phyloP scores from a whole-genome alignment of 1,284 basidiomycete species.

The Leccinum solheimii region DNA sequence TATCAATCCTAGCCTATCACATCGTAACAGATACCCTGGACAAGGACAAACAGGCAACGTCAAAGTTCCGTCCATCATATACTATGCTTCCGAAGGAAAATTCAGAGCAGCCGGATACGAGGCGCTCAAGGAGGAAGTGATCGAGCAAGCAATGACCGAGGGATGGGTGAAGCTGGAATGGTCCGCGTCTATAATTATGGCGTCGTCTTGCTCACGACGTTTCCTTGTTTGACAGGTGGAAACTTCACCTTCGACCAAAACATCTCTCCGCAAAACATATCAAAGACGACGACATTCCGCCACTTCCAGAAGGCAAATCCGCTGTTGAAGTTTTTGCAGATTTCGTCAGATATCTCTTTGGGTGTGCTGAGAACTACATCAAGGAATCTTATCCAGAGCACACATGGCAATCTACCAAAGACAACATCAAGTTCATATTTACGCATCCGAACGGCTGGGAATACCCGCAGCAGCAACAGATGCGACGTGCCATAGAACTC shows the following conservation, averaged over 20 bases:
- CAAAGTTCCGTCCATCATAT: not conserved
- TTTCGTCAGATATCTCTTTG: conserved; percentile 48
- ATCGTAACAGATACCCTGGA: not conserved
- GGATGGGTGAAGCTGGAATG: conserved; percentile 46
- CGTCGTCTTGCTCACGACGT: conserved; percentile 19
- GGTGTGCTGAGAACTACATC: conserved; percentile 47
- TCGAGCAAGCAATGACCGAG: conserved; percentile 41
- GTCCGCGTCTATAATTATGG: conserved; percentile 30
- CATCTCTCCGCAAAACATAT: conserved; percentile 27
- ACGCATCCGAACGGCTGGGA: conserved; percentile 17
- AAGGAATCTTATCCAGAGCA: conserved; percentile 42
- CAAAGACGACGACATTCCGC: conserved; percentile 36
- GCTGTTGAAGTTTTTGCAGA: conserved; percentile 49
- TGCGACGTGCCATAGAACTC: conserved; percentile 36
- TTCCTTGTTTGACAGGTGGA: conserved; percentile 46
- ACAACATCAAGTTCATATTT: conserved; percentile 37
- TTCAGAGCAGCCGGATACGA: conserved; percentile 47
- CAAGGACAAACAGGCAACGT: not conserved
- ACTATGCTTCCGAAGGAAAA: not conserved
- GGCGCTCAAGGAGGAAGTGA: conserved; percentile 31
- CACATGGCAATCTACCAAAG: not conserved
- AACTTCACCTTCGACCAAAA: conserved; percentile 49
- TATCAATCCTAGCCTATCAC: not conserved
- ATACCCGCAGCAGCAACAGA: conserved; percentile 38
- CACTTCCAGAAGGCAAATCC: conserved; percentile 46